These are phyloP conservation scores for Calonectria hongkongensis DNA, from an alignment of 2,329 filamentous ascomycete genomes.

Conservation along the genomic window DNA sequence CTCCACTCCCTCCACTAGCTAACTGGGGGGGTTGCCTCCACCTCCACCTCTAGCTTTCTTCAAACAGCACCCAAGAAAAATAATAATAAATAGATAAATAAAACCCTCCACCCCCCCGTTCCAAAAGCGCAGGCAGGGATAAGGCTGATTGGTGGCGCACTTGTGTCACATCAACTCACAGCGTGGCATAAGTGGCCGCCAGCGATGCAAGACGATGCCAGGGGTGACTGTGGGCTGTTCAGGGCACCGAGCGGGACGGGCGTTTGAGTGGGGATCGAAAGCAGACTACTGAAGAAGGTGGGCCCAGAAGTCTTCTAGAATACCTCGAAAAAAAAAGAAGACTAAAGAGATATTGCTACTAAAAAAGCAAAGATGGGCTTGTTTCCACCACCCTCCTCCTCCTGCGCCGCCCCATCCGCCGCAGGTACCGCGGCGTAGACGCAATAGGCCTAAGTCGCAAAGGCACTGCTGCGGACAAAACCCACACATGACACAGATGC, in stretches of 20 bases:
- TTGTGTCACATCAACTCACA: conserved; percentile 41
- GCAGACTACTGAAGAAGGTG: conserved; percentile 26
- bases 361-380: conserved; percentile 37
- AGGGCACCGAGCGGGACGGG: conserved; percentile 35
- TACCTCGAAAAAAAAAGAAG: conserved; percentile 3
- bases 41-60: conserved; percentile 20
- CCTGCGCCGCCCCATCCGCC: conserved; percentile 20
- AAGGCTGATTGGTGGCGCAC: conserved; percentile 37
- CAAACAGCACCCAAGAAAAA: conserved; percentile 36
- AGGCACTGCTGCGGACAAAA: not conserved
- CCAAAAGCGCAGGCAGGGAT: conserved; percentile 34
- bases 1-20: not conserved
- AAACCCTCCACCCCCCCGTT: not conserved
- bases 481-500: conserved; percentile 16
- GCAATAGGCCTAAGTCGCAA: conserved; percentile 3
- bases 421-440: conserved; percentile 23
- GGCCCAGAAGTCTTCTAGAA: conserved; percentile 54
- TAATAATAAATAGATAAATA: not conserved
- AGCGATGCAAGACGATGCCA: conserved; percentile 26
- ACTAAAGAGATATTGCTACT: conserved; percentile 2
- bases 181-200: conserved; percentile 44
- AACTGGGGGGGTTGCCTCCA: conserved; percentile 15
- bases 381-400: conserved; percentile 1
- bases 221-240: conserved; percentile 29
- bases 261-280: conserved; percentile 23